Evolutionary conservation across 208 protist species (phyloP).

Genomic region (Entamoeba dispar): DNA sequence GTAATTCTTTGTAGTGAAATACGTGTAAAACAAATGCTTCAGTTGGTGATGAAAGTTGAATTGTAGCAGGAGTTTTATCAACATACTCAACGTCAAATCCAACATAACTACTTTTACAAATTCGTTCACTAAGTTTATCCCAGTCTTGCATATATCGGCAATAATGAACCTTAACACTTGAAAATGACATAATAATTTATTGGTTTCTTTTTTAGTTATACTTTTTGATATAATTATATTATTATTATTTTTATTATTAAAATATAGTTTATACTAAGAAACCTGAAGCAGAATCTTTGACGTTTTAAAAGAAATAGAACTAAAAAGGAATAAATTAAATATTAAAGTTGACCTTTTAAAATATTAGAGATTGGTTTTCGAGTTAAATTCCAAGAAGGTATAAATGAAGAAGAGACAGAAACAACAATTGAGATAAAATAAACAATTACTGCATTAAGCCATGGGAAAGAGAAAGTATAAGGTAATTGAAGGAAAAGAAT

Average conservation of each 20-base stretch:
- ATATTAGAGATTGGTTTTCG: constrained; percentile 50
- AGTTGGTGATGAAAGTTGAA: not conserved
- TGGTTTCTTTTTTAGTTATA: too few relatives aligned
- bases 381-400: constrained; percentile 46
- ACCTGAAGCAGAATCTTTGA: too few relatives aligned
- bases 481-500: constrained; percentile 57
- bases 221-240: too few relatives aligned
- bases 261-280: too few relatives aligned
- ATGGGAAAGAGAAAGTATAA: constrained; percentile 59
- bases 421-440: constrained; percentile 48
- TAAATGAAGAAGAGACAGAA: constrained; percentile 54
- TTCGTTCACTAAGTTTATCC: not conserved
- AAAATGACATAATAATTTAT: not conserved
- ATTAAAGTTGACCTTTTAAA: constrained; percentile 35
- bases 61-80: not conserved
- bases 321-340: too few relatives aligned
- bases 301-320: too few relatives aligned
- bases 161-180: not conserved
- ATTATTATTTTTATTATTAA: too few relatives aligned
- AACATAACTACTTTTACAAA: not conserved
- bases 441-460: constrained; percentile 48
- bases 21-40: not conserved
- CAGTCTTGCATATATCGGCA: not conserved
- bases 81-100: not conserved
- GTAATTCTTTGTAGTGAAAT: not conserved